Evolutionary conservation across 495 filamentous ascomycete species (phyloP).

Genomic region (Usnea hakonensis): DNA sequence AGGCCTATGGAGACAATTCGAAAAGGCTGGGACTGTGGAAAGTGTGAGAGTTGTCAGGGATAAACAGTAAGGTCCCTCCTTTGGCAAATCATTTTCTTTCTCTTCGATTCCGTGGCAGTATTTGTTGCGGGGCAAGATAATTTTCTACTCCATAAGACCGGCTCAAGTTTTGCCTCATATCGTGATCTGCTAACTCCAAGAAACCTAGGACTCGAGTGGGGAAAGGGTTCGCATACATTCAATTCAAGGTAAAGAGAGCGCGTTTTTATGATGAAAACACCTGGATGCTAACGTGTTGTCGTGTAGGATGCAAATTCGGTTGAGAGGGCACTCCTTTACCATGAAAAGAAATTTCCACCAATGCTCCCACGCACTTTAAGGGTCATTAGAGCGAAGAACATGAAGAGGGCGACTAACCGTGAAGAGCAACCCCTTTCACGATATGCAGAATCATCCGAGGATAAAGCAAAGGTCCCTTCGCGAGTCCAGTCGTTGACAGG

Average conservation of each 20-base stretch:
- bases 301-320: constrained; percentile 70
- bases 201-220: constrained; percentile 63
- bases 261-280: no score
- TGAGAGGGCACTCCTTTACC: constrained; percentile 74
- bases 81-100: not conserved
- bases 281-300: constrained; percentile 11
- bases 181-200: not conserved
- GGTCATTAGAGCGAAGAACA: constrained; percentile 73
- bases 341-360: constrained; percentile 88
- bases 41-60: constrained; percentile 92
- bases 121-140: not conserved
- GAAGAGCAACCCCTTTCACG: constrained; percentile 20
- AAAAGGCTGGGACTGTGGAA: constrained; percentile 68
- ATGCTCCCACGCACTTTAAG: constrained; percentile 82
- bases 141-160: not conserved
- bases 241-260: constrained; percentile 58
- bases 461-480: constrained; percentile 56
- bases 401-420: constrained; percentile 50
- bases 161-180: not conserved
- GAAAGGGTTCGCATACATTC: constrained; percentile 97
- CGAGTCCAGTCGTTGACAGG: constrained; percentile 67
- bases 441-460: constrained; percentile 31
- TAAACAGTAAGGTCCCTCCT: constrained; percentile 33
- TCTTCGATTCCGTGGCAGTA: not conserved
- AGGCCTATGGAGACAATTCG: constrained; percentile 85